phyloP scores from a whole-genome alignment of 2,329 filamentous ascomycete genomes.

The Phaeophleospora eucalypticola region DNA sequence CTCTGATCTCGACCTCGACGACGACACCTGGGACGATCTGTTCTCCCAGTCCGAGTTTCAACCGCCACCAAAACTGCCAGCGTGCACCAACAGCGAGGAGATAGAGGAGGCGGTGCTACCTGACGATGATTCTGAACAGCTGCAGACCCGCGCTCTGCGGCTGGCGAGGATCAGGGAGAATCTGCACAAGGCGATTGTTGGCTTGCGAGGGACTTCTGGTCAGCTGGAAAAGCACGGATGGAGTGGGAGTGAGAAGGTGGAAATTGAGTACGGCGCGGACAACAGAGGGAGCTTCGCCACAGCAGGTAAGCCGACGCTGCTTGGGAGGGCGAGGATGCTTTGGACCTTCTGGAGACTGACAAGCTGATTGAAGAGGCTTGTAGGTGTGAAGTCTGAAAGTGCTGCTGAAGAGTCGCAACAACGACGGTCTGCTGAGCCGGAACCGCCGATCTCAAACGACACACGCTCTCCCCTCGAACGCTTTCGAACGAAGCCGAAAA shows the following conservation, averaged over 20 bases:
- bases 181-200: slow-evolving; percentile 9
- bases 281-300: slow-evolving; percentile 36
- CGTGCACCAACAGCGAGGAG: too few species aligned
- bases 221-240: neutral
- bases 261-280: slow-evolving; percentile 41
- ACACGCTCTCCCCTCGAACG: slow-evolving; percentile 64
- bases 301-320: slow-evolving; percentile 5
- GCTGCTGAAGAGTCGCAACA: too few species aligned
- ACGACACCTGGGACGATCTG: slow-evolving; percentile 50
- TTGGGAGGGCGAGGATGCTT: neutral
- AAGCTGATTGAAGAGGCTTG: slow-evolving; percentile 27
- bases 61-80: too few species aligned
- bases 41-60: slow-evolving; percentile 44
- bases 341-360: slow-evolving; percentile 20
- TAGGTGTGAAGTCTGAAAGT: slow-evolving; percentile 17
- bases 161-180: slow-evolving; percentile 15
- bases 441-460: slow-evolving; percentile 33
- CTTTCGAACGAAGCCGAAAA: slow-evolving; percentile 72
- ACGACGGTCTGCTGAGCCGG: slow-evolving; percentile 1
- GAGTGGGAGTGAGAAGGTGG: slow-evolving; percentile 27
- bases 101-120: slow-evolving; percentile 2
- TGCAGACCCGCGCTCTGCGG: slow-evolving; percentile 14
- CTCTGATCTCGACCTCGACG: slow-evolving; percentile 57
- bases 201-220: neutral
- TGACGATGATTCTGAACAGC: slow-evolving; percentile 19